Evolutionary conservation across 495 filamentous ascomycete genomes (phyloP).

Genomic region (Penicillium egyptiacum): DNA sequence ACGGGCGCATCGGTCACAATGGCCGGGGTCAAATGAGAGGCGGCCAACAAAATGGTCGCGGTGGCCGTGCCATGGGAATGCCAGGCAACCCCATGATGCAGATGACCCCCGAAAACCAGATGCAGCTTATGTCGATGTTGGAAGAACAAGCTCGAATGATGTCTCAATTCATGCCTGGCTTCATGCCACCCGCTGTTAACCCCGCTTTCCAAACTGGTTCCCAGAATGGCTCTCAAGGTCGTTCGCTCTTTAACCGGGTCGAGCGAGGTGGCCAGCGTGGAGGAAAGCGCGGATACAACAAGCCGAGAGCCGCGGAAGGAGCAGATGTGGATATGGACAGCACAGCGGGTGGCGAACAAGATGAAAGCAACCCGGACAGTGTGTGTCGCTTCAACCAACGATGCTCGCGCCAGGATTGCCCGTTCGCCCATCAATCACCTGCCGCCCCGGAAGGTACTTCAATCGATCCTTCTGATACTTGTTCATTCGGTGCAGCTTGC

Average conservation of each 20-base stretch:
- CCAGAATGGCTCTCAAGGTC: slow-evolving; percentile 50
- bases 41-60: slow-evolving; percentile 49
- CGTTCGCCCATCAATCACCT: slow-evolving; percentile 91
- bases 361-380: slow-evolving; percentile 53
- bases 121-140: slow-evolving; percentile 78
- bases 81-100: slow-evolving; percentile 52
- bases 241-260: slow-evolving; percentile 79
- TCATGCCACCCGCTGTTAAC: slow-evolving; percentile 51
- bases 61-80: slow-evolving; percentile 52
- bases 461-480: slow-evolving; percentile 77
- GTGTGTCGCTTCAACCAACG: slow-evolving; percentile 81
- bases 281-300: slow-evolving; percentile 35
- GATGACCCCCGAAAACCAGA: slow-evolving; percentile 67
- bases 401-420: slow-evolving; percentile 87
- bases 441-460: slow-evolving; percentile 79
- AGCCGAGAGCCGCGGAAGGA: slow-evolving; percentile 24
- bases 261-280: slow-evolving; percentile 47
- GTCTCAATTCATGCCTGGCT: slow-evolving; percentile 60
- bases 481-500: slow-evolving; percentile 85
- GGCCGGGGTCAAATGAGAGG: slow-evolving; percentile 72
- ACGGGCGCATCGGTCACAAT: slow-evolving; percentile 75
- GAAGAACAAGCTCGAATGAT: slow-evolving; percentile 91
- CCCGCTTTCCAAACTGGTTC: slow-evolving; percentile 55
- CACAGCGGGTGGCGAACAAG: slow-evolving; percentile 40
- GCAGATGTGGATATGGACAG: slow-evolving; percentile 47